These are phyloP conservation scores for Volvox africanus DNA, from an alignment of 139 green algal species.

Conservation along the genomic window DNA sequence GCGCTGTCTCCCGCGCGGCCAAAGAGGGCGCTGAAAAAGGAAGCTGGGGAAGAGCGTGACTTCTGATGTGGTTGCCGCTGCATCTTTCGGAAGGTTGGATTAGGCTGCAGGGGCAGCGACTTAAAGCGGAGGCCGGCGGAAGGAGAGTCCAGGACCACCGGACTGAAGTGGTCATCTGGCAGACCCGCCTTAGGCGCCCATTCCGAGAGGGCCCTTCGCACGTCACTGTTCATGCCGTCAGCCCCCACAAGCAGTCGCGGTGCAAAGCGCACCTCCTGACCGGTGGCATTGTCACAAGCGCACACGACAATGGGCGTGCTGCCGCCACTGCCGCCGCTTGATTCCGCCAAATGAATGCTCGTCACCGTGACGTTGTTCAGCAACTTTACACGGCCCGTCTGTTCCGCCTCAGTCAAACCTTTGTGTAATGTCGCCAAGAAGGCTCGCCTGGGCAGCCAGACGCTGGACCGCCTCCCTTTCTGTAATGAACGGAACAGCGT, in stretches of 20 bases:
- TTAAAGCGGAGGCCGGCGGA: slow-evolving; percentile 49
- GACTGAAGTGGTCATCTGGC: not conserved
- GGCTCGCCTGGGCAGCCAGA: slow-evolving; percentile 31
- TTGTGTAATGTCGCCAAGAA: not conserved
- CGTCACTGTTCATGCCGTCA: slow-evolving; percentile 41
- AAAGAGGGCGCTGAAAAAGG: no score
- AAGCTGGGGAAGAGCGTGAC: no score
- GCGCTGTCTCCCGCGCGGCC: no score
- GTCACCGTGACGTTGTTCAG: not conserved
- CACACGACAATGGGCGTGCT: not conserved
- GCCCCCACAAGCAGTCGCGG: slow-evolving; percentile 52
- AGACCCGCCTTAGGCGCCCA: slow-evolving; percentile 17
- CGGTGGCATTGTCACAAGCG: not conserved
- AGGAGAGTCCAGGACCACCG: slow-evolving; percentile 31
- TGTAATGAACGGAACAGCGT: no score
- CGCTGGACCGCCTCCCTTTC: no score
- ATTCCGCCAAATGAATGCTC: not conserved
- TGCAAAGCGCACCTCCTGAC: not conserved
- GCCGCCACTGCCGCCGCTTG: no score
- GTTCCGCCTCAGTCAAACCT: not conserved
- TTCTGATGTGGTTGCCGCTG: not conserved
- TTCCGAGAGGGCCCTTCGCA: slow-evolving; percentile 13
- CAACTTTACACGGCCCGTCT: not conserved
- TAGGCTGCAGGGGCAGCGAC: slow-evolving; percentile 42
- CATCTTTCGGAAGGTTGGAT: slow-evolving; percentile 12